Percentiles rank a stretch among this genome's conserved stretches.
Conservation (phyloP, 805 yeast genomes). For the Starmerella potacharoeniae region DNA sequence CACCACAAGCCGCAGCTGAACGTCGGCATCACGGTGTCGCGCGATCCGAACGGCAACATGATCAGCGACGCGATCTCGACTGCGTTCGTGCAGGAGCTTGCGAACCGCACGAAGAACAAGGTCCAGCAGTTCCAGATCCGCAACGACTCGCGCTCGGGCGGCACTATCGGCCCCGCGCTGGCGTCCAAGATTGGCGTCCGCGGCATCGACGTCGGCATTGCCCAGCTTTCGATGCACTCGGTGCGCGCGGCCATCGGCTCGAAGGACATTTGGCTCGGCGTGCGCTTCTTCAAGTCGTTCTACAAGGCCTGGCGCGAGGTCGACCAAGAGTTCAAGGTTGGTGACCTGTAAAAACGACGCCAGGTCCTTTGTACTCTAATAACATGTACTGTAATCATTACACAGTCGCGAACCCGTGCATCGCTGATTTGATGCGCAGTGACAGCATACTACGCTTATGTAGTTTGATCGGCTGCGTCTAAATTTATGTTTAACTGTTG, state of each 20-base stretch:
- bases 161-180: slow-evolving; percentile 67
- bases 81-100: slow-evolving; percentile 61
- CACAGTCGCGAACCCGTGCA: too few species aligned
- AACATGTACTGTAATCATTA: too few species aligned
- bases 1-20: slow-evolving; percentile 73
- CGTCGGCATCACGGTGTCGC: slow-evolving; percentile 56
- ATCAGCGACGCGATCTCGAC: slow-evolving; percentile 69
- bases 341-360: slow-evolving; percentile 18
- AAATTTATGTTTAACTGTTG: too few species aligned
- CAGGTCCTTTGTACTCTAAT: not conserved
- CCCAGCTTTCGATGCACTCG: slow-evolving; percentile 79
- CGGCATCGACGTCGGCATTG: slow-evolving; percentile 70
- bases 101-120: slow-evolving; percentile 48
- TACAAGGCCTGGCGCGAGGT: slow-evolving; percentile 55
- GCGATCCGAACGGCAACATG: slow-evolving; percentile 74
- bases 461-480: too few species aligned
- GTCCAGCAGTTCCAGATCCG: slow-evolving; percentile 76
- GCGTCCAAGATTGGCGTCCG: slow-evolving; percentile 31
- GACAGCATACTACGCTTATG: too few species aligned
- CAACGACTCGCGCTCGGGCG: slow-evolving; percentile 77
- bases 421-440: too few species aligned
- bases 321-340: slow-evolving; percentile 27
- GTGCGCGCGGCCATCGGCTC: slow-evolving; percentile 73
- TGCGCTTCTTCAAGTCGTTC: slow-evolving; percentile 60
- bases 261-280: slow-evolving; percentile 63